Conservation (phyloP, 2,329 filamentous ascomycete genomes). For the Colletotrichum lindemuthianum region DNA sequence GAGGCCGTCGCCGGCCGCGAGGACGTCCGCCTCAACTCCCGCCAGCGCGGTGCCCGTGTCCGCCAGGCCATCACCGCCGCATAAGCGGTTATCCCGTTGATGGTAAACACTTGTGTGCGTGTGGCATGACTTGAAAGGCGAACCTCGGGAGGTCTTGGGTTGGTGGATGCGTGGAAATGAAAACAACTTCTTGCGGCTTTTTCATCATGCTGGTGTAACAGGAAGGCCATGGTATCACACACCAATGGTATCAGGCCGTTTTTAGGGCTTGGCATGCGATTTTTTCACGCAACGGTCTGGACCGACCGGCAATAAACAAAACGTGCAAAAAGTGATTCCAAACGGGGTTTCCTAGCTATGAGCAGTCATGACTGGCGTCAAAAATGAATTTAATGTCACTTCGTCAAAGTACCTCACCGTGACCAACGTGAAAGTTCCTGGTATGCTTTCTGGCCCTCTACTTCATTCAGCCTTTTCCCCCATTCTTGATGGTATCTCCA, state of each 20-base stretch:
- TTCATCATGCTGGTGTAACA: conserved; percentile 45
- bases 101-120: conserved; percentile 19
- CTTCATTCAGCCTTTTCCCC: too few species aligned
- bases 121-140: conserved; percentile 25
- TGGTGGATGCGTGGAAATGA: conserved; percentile 27
- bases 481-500: too few species aligned
- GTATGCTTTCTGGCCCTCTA: too few species aligned
- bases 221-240: conserved; percentile 44
- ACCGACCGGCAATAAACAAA: conserved; percentile 35
- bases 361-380: conserved; percentile 30
- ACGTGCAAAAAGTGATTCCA: conserved; percentile 33
- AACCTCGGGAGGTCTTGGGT: conserved; percentile 38
- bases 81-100: conserved; percentile 51
- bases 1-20: conserved; percentile 73
- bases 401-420: conserved; percentile 6
- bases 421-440: neutral
- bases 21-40: conserved; percentile 78
- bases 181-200: conserved; percentile 40
- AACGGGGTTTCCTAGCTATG: conserved; percentile 12
- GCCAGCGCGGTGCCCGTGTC: conserved; percentile 84
- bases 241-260: conserved; percentile 31
- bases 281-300: conserved; percentile 32
- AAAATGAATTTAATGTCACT: conserved; percentile 46
- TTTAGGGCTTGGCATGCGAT: conserved; percentile 49
- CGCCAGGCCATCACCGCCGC: conserved; percentile 73